These are phyloP conservation scores for Hyphodiscus hymeniophilus DNA, from an alignment of 495 filamentous ascomycete genomes.

Conservation along the genomic window DNA sequence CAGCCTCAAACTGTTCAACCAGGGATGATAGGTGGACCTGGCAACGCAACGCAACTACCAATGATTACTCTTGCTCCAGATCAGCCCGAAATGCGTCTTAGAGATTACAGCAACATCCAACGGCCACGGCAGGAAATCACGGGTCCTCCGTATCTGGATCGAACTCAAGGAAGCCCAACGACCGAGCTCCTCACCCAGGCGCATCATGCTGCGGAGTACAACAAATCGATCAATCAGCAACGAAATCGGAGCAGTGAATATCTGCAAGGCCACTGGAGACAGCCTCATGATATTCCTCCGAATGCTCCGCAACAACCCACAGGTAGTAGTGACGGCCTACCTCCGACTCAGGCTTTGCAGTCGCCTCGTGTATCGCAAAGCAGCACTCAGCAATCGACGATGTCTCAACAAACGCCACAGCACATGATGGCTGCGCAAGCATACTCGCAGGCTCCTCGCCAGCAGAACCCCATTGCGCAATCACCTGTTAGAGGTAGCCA, in stretches of 20 bases:
- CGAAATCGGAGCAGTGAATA: slow-evolving; percentile 67
- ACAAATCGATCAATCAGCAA: slow-evolving; percentile 68
- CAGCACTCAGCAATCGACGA: slow-evolving; percentile 18
- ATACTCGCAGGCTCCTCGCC: slow-evolving; percentile 23
- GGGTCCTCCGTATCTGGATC: slow-evolving; percentile 83
- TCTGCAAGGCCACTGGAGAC: slow-evolving; percentile 67
- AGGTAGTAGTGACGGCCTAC: slow-evolving; percentile 33
- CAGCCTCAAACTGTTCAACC: slow-evolving; percentile 61
- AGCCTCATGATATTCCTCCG: slow-evolving; percentile 61
- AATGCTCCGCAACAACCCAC: slow-evolving; percentile 33
- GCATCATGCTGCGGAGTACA: slow-evolving; percentile 81
- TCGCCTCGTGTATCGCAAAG: slow-evolving; percentile 22
- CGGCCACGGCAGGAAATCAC: slow-evolving; percentile 85
- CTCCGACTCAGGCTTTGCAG: slow-evolving; percentile 27
- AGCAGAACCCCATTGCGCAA: slow-evolving; percentile 23
- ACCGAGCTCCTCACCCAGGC: slow-evolving; percentile 85
- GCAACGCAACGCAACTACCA: slow-evolving; percentile 62
- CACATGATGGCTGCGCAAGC: slow-evolving; percentile 19
- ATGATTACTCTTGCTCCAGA: slow-evolving; percentile 77
- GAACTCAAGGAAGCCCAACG: slow-evolving; percentile 67
- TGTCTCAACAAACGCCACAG: slow-evolving; percentile 21
- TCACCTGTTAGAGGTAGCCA: slow-evolving; percentile 19
- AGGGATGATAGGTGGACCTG: slow-evolving; percentile 55
- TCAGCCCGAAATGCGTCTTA: slow-evolving; percentile 65
- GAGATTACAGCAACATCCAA: slow-evolving; percentile 76